Conservation (phyloP, 495 filamentous ascomycete species). For the Penicillium turbatum region DNA sequence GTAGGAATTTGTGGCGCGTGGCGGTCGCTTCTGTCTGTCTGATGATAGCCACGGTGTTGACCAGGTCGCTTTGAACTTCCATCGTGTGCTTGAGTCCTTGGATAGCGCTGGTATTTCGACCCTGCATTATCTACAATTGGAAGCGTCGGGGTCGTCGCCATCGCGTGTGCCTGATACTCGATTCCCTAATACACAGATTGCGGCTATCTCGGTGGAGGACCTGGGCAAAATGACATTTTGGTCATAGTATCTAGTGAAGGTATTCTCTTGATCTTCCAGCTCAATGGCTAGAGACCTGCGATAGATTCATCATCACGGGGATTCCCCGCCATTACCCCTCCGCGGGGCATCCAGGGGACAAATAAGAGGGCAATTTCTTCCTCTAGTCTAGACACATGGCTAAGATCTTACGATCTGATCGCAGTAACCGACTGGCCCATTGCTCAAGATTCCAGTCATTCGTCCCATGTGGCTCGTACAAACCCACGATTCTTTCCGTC, state of each 20-base stretch:
- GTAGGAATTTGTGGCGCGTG: conserved; percentile 58
- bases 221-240: conserved; percentile 24
- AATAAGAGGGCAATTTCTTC: neutral
- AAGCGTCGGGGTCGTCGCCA: conserved; percentile 13
- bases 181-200: conserved; percentile 39
- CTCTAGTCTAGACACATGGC: neutral
- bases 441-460: neutral
- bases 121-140: conserved; percentile 40
- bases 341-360: neutral
- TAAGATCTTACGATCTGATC: neutral
- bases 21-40: conserved; percentile 80
- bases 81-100: conserved; percentile 55
- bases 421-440: neutral
- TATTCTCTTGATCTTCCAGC: neutral
- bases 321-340: neutral
- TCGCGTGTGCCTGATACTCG: conserved; percentile 31
- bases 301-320: neutral
- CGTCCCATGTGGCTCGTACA: neutral
- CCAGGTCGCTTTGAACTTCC: conserved; percentile 71
- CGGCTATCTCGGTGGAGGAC: conserved; percentile 22
- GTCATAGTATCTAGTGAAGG: conserved; percentile 1
- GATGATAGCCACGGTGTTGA: conserved; percentile 87
- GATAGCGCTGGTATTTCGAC: conserved; percentile 42
- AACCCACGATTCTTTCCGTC: neutral
- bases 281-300: too few species aligned